Percentiles rank a stretch among this genome's conserved stretches.
phyloP scores from a whole-genome alignment of 306 rosid genomes.

The Ormosia emarginata region DNA sequence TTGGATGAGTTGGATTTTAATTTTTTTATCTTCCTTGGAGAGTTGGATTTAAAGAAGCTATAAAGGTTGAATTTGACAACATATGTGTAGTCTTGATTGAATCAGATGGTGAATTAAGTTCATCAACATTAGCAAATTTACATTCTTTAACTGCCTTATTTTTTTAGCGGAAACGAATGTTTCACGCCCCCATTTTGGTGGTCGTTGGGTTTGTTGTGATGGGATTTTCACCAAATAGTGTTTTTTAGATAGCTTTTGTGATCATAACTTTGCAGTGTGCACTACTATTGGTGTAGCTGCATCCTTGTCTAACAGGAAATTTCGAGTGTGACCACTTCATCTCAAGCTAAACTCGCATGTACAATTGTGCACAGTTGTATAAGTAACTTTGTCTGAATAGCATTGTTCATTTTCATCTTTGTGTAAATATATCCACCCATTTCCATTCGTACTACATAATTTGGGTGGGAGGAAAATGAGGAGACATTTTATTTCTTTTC shows the following conservation, averaged over 20 bases:
- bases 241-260: not conserved
- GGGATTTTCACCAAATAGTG: not conserved
- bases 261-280: not conserved
- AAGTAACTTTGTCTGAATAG: not conserved
- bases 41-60: not conserved
- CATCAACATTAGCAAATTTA: not conserved
- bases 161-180: not conserved
- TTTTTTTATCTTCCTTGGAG: conserved; percentile 19
- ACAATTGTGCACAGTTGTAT: not conserved
- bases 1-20: conserved; percentile 12
- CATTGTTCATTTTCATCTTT: not conserved
- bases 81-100: not conserved
- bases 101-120: conserved; percentile 1
- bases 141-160: not conserved
- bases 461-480: not conserved
- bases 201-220: not conserved
- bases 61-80: not conserved
- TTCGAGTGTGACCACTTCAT: not conserved
- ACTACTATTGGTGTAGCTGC: not conserved
- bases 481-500: no score
- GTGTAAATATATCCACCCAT: not conserved
- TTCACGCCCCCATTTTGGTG: not conserved
- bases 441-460: no score
- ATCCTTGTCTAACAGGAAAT: not conserved
- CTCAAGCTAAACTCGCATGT: not conserved